phyloP scores from a whole-genome alignment of 2,329 filamentous ascomycete genomes.

The Dactylella cylindrospora region DNA sequence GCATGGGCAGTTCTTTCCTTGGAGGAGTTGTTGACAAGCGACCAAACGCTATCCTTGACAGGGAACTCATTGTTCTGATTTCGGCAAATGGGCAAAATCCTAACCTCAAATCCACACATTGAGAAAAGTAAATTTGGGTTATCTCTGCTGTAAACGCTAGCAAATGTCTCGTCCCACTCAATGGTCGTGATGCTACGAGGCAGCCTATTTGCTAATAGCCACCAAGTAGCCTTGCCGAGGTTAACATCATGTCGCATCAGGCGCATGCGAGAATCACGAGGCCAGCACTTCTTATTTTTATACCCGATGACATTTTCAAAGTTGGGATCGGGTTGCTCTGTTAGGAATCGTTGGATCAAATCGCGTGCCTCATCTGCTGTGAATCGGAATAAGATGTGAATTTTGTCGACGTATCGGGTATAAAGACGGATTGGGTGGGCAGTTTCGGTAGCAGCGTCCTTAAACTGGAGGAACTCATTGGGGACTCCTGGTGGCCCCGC shows the following conservation, averaged over 20 bases:
- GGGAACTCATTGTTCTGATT: constrained; percentile 96
- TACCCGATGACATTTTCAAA: constrained; percentile 99
- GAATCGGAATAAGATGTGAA: constrained; percentile 97
- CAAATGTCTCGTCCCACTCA: constrained; percentile 98
- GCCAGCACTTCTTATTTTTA: constrained; percentile 99
- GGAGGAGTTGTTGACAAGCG: constrained; percentile 89
- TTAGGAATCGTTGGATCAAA: constrained; percentile 94
- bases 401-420: constrained; percentile 94
- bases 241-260: constrained; percentile 99
- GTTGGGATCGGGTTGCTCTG: constrained; percentile 96
- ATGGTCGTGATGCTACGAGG: constrained; percentile 94
- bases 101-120: constrained; percentile 97
- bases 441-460: constrained; percentile 86
- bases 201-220: constrained; percentile 96
- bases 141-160: constrained; percentile 95
- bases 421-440: constrained; percentile 97
- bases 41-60: constrained; percentile 98
- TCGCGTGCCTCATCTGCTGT: constrained; percentile 91
- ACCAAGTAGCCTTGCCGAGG: constrained; percentile 93
- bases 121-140: constrained; percentile 97
- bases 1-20: constrained; percentile 97
- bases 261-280: constrained; percentile 93
- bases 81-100: constrained; percentile 89
- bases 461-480: constrained; percentile 97
- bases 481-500: constrained; percentile 89